A percentile compares a stretch with the other conserved stretches of the same genome.
Conservation (phyloP, 257 asterid genomes). For the Echites panduratus region DNA sequence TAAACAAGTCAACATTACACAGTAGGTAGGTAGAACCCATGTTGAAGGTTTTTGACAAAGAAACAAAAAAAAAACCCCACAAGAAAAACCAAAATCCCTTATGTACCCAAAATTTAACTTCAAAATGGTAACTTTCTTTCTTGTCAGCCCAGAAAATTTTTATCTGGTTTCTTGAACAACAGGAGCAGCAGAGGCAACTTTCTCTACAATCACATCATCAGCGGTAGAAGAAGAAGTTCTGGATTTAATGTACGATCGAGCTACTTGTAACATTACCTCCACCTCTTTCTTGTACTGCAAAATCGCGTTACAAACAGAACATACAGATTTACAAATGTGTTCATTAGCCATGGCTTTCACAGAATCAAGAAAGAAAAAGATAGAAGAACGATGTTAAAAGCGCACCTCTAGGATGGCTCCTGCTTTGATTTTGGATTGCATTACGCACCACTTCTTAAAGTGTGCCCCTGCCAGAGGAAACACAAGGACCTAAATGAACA, state of each 20-base stretch:
- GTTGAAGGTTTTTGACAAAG: not conserved
- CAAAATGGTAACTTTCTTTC: not conserved
- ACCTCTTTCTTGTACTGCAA: constrained; percentile 80
- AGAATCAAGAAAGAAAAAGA: not conserved
- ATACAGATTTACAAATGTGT: too few species aligned
- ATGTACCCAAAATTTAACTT: not conserved
- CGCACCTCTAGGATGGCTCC: constrained; percentile 66
- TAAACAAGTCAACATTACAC: constrained; percentile 3
- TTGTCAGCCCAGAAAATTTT: not conserved
- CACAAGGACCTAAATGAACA: constrained; percentile 4
- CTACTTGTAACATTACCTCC: constrained; percentile 61
- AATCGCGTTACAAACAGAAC: not conserved
- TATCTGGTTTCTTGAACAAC: constrained; percentile 30
- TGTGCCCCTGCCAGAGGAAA: constrained; percentile 42
- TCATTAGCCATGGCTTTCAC: not conserved
- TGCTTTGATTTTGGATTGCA: constrained; percentile 77
- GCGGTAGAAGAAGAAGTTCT: constrained; percentile 35
- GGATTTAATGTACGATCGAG: constrained; percentile 50
- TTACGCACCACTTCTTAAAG: constrained; percentile 91
- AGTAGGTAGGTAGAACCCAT: not conserved
- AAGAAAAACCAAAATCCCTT: not conserved
- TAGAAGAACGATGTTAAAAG: constrained; percentile 12
- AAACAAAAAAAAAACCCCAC: not conserved
- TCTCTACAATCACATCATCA: constrained; percentile 18
- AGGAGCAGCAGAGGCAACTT: constrained; percentile 14